Evolutionary conservation across 2,329 filamentous ascomycete genomes (phyloP).

Genomic region (Ceratocystis ficicola): DNA sequence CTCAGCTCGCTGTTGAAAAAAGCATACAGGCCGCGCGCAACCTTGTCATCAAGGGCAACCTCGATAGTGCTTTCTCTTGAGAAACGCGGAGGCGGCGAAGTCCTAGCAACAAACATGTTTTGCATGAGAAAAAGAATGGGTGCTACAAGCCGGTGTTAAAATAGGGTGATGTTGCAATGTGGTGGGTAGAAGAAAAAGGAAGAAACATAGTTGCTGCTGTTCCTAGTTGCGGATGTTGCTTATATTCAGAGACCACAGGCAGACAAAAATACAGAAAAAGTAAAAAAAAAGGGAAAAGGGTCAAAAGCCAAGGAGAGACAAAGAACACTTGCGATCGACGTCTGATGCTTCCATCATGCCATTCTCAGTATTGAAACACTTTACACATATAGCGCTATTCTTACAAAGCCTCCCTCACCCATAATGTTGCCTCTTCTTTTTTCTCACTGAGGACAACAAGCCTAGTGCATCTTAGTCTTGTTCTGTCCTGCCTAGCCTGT

Average conservation of each 20-base stretch:
- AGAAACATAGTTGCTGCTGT: neutral
- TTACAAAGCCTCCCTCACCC: neutral
- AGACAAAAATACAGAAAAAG: neutral
- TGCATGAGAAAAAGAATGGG: neutral
- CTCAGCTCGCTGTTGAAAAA: neutral
- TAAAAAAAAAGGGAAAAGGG: neutral
- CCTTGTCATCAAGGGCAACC: neutral
- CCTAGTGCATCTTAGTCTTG: neutral
- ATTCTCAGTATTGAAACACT: too few species aligned
- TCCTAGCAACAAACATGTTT: conserved; percentile 6
- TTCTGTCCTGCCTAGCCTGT: neutral
- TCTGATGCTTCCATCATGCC: neutral
- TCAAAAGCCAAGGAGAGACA: neutral
- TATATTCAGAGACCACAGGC: neutral
- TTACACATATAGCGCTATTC: too few species aligned
- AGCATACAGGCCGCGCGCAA: neutral
- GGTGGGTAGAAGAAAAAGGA: neutral
- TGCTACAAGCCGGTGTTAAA: neutral
- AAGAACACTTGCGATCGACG: neutral
- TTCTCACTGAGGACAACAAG: too few species aligned
- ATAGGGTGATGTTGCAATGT: neutral
- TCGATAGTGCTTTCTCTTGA: neutral
- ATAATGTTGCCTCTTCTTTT: neutral
- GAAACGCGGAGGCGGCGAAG: conserved; percentile 9
- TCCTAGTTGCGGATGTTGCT: too few species aligned